These are phyloP conservation scores for Thymus quinquecostatus DNA, from an alignment of 257 asterid species.

Conservation along the genomic window DNA sequence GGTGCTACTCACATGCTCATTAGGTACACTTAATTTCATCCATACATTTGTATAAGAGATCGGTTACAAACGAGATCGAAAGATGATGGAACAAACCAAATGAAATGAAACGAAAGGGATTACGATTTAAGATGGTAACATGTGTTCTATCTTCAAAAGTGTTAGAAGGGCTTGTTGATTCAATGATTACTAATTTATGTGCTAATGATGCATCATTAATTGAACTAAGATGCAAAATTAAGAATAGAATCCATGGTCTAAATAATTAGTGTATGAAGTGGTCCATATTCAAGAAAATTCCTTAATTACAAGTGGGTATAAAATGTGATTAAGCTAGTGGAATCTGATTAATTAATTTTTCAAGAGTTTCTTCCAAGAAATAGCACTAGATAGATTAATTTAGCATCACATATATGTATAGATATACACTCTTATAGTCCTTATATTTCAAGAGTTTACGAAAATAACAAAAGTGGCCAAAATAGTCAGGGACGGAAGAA, in stretches of 20 bases:
- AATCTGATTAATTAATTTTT: slow-evolving; percentile 16
- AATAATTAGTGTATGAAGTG: slow-evolving; percentile 34
- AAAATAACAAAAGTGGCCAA: too few relatives aligned
- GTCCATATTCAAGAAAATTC: slow-evolving; percentile 33
- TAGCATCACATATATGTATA: too few relatives aligned
- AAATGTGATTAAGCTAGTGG: slow-evolving; percentile 20
- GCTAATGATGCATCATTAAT: slow-evolving; percentile 36
- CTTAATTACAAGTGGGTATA: slow-evolving; percentile 21
- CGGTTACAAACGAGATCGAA: background rate
- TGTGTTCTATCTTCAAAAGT: background rate
- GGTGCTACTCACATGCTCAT: slow-evolving; percentile 35
- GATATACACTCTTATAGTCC: background rate
- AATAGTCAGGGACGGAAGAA: too few relatives aligned
- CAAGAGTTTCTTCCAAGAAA: slow-evolving; percentile 20
- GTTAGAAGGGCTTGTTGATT: slow-evolving; percentile 23
- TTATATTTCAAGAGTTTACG: background rate
- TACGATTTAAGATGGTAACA: too few relatives aligned
- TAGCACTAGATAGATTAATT: background rate
- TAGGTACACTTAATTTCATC: background rate
- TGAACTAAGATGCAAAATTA: slow-evolving; percentile 19
- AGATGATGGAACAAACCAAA: too few relatives aligned
- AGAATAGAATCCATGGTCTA: slow-evolving; percentile 17
- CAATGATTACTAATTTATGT: slow-evolving; percentile 34
- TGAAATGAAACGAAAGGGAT: too few relatives aligned
- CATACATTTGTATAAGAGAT: background rate